Evolutionary conservation across 371 early-diverging fungal species (phyloP).

Genomic region (Apophysomyces elegans): DNA sequence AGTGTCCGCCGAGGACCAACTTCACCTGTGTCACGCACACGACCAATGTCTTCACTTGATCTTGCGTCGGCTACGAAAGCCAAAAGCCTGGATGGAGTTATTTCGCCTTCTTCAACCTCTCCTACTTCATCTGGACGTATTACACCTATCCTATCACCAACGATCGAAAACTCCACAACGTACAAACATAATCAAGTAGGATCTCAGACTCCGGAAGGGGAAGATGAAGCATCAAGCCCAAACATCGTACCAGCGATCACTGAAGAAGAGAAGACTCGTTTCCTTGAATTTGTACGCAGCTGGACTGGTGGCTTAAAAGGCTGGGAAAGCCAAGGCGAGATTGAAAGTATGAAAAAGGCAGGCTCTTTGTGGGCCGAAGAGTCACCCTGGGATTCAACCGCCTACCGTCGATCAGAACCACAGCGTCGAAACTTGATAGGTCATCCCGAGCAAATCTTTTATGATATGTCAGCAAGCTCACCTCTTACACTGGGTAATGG

Average conservation of each 20-base stretch:
- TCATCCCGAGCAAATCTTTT: conserved; percentile 25
- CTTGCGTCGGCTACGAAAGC: background rate
- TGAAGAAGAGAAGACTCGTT: conserved; percentile 48
- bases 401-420: conserved; percentile 12
- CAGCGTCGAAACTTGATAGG: background rate
- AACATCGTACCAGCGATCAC: conserved; percentile 22
- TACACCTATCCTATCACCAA: conserved; percentile 8
- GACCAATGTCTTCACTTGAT: conserved; percentile 8
- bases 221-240: background rate
- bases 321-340: conserved; percentile 24
- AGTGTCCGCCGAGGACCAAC: conserved; percentile 7
- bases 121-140: conserved; percentile 6
- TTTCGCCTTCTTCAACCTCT: background rate
- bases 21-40: conserved; percentile 10
- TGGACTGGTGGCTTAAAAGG: conserved; percentile 52
- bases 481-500: background rate
- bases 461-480: conserved; percentile 3
- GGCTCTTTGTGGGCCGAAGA: conserved; percentile 42
- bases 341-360: conserved; percentile 13
- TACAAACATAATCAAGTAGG: background rate
- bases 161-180: background rate
- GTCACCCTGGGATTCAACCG: conserved; percentile 37
- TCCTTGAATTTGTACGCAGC: conserved; percentile 47
- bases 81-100: background rate
- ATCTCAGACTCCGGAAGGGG: conserved; percentile 1